Evolutionary conservation across 495 filamentous ascomycete genomes (phyloP).

Genomic region (Cercophora newfieldiana): DNA sequence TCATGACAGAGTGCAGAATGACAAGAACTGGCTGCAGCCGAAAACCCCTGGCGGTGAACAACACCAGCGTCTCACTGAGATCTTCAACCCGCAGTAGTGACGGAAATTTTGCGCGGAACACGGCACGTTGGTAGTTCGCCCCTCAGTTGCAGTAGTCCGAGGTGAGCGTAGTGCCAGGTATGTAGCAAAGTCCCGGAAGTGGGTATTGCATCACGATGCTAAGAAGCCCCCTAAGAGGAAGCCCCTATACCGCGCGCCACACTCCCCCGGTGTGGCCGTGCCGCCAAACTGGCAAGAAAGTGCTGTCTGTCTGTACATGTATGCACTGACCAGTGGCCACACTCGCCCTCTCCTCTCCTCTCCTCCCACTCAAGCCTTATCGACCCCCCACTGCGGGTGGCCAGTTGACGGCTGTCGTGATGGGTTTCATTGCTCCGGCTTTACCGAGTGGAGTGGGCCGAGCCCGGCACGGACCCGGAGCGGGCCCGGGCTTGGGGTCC

Average conservation of each 20-base stretch:
- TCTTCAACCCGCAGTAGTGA: neutral
- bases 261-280: neutral
- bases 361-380: neutral
- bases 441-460: neutral
- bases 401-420: neutral
- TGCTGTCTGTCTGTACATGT: neutral
- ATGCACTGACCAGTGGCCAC: too few species aligned
- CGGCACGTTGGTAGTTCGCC: neutral
- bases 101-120: neutral
- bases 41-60: neutral
- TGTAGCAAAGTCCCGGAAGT: neutral
- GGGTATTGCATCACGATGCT: neutral
- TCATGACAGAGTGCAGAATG: neutral
- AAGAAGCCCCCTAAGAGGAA: too few species aligned
- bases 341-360: too few species aligned
- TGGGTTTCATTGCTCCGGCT: neutral
- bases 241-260: neutral
- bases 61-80: neutral
- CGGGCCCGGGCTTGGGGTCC: neutral
- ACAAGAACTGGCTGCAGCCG: neutral
- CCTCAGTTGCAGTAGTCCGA: neutral
- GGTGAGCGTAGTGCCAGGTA: neutral
- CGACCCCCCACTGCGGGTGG: neutral
- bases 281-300: neutral
- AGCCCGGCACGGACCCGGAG: neutral